phyloP scores from a whole-genome alignment of 306 rosid species.

The Trifolium dubium region DNA sequence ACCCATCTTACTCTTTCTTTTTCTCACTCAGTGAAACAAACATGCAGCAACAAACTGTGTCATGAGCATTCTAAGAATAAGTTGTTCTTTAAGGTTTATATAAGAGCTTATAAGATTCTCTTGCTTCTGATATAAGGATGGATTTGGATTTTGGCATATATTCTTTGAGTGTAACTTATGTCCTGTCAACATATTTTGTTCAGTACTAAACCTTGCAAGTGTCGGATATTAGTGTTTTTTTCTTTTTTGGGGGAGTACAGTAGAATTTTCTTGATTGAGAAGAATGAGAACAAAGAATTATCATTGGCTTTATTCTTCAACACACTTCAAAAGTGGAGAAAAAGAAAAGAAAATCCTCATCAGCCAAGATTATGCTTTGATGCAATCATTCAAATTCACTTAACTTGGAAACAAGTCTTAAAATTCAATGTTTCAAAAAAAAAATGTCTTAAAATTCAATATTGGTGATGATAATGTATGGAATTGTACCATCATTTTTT shows the following conservation, averaged over 20 bases:
- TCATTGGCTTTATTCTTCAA: not conserved
- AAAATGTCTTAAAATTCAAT: not conserved
- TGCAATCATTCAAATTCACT: not conserved
- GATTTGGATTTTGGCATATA: slow-evolving; percentile 71
- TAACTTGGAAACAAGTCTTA: not conserved
- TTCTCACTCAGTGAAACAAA: slow-evolving; percentile 5
- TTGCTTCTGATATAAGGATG: slow-evolving; percentile 43
- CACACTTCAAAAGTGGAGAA: slow-evolving; percentile 1
- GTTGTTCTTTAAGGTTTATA: slow-evolving; percentile 23
- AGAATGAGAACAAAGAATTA: slow-evolving; percentile 15
- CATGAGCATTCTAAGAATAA: slow-evolving; percentile 9
- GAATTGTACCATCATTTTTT: not conserved
- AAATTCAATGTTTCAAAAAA: no score
- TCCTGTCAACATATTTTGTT: slow-evolving; percentile 35
- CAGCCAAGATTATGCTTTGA: not conserved
- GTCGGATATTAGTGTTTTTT: slow-evolving; percentile 22
- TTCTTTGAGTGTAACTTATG: slow-evolving; percentile 75
- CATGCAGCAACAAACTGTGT: slow-evolving; percentile 5
- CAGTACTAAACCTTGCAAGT: slow-evolving; percentile 49
- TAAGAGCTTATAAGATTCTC: slow-evolving; percentile 31
- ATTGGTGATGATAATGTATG: not conserved
- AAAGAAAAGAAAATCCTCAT: not conserved
- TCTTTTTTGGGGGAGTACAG: slow-evolving; percentile 23
- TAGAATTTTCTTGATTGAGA: slow-evolving; percentile 38
- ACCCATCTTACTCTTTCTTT: slow-evolving; percentile 50